Base-by-base conservation (phyloP, 441 rosid species). In the Erodium texanum region DNA sequence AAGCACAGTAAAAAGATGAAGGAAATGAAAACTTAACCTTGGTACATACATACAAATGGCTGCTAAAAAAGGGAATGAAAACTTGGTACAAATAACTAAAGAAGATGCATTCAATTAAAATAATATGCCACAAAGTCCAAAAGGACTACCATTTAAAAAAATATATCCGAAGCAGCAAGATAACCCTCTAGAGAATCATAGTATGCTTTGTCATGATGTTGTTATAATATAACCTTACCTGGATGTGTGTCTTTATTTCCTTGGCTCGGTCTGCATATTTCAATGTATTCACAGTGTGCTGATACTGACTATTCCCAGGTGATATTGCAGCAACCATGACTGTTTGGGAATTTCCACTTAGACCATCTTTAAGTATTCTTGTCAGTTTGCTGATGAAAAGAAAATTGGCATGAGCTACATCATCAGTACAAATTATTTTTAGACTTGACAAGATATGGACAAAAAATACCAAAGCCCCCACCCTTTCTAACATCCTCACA, bases 201-300 rank as follows among this genome's bases (percentile, higher is more conserved):
- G 10, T 41, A 41, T 41, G 48, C 45, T 38, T 10, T 38, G 45
- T 38, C 45, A 38, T 38, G 8, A 38, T 10, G 11, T 41, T 41
- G 15, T 3, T 48, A n/a, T 1, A 15, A 52, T 14, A 16, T 18
- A n/a, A 52, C 19, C 74, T 77, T 69, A 90, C 98, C 93, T 87
- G 96, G 70, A 90, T 83, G 77, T 93, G 97, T 12, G 93, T 93
- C 86, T 83, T 89, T 74, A 93, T 90, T 83, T 93, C 96, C 81
- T 93, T 93, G 52, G 97, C 98, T 76, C 96, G 74, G 78, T 93
- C 90, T n/a, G 98, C 98, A 85, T 93, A 90, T 82, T 89, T 93
- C 82, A 93, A 68, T 68, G 98, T 89, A 82, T 93, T 93, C 71
- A 93, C 79, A n/a, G 91, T 90, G 71, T 93, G 98, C 83, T 87